phyloP scores from a whole-genome alignment of 2,329 filamentous ascomycete genomes.

The Calonectria ilicicola region DNA sequence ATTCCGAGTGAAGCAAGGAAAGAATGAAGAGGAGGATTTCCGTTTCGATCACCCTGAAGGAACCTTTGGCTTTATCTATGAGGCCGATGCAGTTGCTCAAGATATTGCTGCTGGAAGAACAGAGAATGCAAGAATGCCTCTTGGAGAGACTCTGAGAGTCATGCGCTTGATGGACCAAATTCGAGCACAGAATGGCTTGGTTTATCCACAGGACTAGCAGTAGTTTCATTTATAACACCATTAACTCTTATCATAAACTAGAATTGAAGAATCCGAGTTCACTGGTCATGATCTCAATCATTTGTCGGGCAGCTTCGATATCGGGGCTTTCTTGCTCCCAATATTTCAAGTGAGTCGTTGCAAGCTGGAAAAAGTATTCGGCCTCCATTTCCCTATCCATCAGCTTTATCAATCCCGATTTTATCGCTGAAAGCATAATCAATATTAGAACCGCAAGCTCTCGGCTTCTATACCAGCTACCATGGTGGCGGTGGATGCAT shows the following conservation, averaged over 20 bases:
- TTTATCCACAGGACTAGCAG: slow-evolving; percentile 10
- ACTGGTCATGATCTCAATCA: slow-evolving; percentile 13
- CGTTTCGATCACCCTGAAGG: slow-evolving; percentile 50
- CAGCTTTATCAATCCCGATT: slow-evolving; percentile 6
- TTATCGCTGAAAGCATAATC: neutral
- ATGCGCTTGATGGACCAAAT: slow-evolving; percentile 62
- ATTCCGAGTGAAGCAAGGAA: slow-evolving; percentile 50
- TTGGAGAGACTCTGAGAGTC: slow-evolving; percentile 57
- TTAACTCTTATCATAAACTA: neutral
- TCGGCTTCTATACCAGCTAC: slow-evolving; percentile 12
- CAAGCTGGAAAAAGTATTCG: neutral
- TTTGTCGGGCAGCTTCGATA: neutral
- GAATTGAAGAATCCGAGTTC: neutral
- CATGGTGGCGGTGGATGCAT: slow-evolving; percentile 8
- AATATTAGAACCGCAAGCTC: neutral
- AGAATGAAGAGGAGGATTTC: slow-evolving; percentile 43
- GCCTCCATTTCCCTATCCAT: slow-evolving; percentile 12
- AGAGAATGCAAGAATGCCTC: slow-evolving; percentile 57
- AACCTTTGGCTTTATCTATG: slow-evolving; percentile 54
- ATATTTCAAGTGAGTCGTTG: slow-evolving; percentile 2
- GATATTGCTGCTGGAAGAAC: slow-evolving; percentile 51
- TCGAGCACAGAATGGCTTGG: slow-evolving; percentile 33
- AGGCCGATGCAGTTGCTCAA: slow-evolving; percentile 55
- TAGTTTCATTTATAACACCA: neutral
- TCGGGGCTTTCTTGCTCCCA: slow-evolving; percentile 16